Percentiles rank a stretch among this genome's conserved stretches.
Conservation (phyloP, 1,284 basidiomycete genomes). For the Dichomitus squalens region DNA sequence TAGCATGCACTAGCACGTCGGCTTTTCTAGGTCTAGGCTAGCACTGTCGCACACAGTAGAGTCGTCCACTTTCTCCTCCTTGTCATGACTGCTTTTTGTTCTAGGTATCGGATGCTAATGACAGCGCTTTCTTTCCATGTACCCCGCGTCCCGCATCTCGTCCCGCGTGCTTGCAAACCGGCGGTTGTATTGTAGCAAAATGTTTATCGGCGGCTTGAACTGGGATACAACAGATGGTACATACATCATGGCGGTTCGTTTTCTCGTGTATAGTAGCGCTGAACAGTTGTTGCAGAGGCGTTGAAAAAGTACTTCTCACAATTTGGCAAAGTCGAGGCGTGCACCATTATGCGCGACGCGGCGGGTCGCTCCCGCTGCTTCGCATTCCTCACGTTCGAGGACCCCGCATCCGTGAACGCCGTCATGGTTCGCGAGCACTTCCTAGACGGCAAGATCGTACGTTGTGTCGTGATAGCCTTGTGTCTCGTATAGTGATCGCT, state of each 20-base stretch:
- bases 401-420: slow-evolving; percentile 76
- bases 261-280: slow-evolving; percentile 28
- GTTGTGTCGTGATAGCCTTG: slow-evolving; percentile 75
- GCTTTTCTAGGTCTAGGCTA: slow-evolving; percentile 60
- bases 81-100: slow-evolving; percentile 63
- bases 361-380: slow-evolving; percentile 91
- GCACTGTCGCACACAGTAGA: slow-evolving; percentile 67
- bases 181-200: slow-evolving; percentile 72
- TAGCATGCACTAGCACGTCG: slow-evolving; percentile 47
- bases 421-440: slow-evolving; percentile 86
- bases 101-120: slow-evolving; percentile 82
- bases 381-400: slow-evolving; percentile 93
- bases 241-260: slow-evolving; percentile 37
- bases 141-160: slow-evolving; percentile 26
- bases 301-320: slow-evolving; percentile 72
- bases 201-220: slow-evolving; percentile 97
- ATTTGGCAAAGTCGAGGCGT: slow-evolving; percentile 86
- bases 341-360: slow-evolving; percentile 94
- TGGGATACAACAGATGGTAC: slow-evolving; percentile 98
- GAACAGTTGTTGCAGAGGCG: slow-evolving; percentile 52
- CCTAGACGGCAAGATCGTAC: slow-evolving; percentile 90
- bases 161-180: slow-evolving; percentile 21
- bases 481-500: slow-evolving; percentile 3
- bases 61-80: slow-evolving; percentile 57
- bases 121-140: slow-evolving; percentile 44